Percentiles rank a stretch among this genome's conserved stretches.
phyloP scores from a whole-genome alignment of 441 rosid genomes.

The Jatropha podagrica region DNA sequence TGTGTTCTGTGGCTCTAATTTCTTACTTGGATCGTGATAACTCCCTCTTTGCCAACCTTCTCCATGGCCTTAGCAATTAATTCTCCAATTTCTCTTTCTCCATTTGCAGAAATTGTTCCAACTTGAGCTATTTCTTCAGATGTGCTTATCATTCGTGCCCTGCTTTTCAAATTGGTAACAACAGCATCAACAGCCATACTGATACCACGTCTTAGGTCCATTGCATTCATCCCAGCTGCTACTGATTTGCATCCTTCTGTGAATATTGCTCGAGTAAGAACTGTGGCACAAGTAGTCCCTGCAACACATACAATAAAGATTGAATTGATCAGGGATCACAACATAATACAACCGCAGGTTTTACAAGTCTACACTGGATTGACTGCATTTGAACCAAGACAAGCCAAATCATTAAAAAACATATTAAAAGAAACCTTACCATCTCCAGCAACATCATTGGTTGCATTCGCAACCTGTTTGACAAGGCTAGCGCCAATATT shows the following conservation, averaged over 20 bases:
- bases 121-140: conserved; percentile 96
- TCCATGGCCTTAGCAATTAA: conserved; percentile 95
- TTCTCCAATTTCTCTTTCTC: conserved; percentile 92
- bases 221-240: conserved; percentile 94
- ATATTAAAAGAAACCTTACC: conserved; percentile 39
- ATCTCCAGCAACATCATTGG: conserved; percentile 89
- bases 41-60: conserved; percentile 93
- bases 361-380: not conserved
- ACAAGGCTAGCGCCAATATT: conserved; percentile 95
- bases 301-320: conserved; percentile 17
- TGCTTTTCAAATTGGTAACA: conserved; percentile 75
- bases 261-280: conserved; percentile 79
- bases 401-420: not conserved
- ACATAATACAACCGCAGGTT: not conserved
- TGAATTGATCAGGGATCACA: not conserved
- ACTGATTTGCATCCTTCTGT: conserved; percentile 89
- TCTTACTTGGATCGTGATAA: conserved; percentile 80
- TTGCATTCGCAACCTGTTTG: conserved; percentile 95
- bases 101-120: conserved; percentile 90
- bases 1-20: not conserved
- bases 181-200: conserved; percentile 89
- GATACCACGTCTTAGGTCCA: conserved; percentile 88
- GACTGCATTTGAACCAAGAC: not conserved
- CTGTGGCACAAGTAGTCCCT: conserved; percentile 91
- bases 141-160: conserved; percentile 87